A percentile compares a stretch with the other conserved stretches of the same genome.
Conservation (phyloP, 768 basidiomycete species). For the Termitomyces sp. region DNA sequence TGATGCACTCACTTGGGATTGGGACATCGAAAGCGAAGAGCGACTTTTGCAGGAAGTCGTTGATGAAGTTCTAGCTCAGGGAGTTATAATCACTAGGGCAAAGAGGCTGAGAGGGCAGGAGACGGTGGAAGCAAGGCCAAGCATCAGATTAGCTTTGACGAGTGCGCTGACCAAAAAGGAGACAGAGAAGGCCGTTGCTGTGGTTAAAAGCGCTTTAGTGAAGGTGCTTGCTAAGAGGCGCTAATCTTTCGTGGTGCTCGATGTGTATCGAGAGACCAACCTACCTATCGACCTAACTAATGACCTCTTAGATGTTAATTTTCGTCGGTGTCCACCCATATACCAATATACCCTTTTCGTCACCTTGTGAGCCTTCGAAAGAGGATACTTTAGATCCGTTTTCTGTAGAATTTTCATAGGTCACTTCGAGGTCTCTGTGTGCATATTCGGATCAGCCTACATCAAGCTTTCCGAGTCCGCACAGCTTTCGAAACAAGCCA, state of each 20-base stretch:
- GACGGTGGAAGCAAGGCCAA: slow-evolving; percentile 75
- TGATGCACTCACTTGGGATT: slow-evolving; percentile 47
- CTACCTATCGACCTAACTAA: neutral
- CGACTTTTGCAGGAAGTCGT: slow-evolving; percentile 86
- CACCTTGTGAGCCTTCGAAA: neutral
- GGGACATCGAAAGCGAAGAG: slow-evolving; percentile 72
- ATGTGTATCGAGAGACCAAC: neutral
- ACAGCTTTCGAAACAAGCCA: too few species aligned
- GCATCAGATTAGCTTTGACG: slow-evolving; percentile 79
- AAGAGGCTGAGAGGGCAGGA: slow-evolving; percentile 85
- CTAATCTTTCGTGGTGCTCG: slow-evolving; percentile 21
- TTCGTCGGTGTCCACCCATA: neutral
- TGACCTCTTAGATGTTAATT: neutral
- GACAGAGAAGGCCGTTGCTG: slow-evolving; percentile 79
- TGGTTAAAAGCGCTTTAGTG: slow-evolving; percentile 69
- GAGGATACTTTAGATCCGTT: neutral
- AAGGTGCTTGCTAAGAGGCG: slow-evolving; percentile 70
- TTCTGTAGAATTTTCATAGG: neutral
- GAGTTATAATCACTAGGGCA: slow-evolving; percentile 83
- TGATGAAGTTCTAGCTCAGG: slow-evolving; percentile 78
- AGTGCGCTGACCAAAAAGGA: slow-evolving; percentile 86
- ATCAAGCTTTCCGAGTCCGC: too few species aligned
- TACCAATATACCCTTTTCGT: neutral
- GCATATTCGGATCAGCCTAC: too few species aligned
- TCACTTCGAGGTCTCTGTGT: neutral